phyloP scores from a whole-genome alignment of 352 stramenopile species.

The Phytopythium mirpurense region DNA sequence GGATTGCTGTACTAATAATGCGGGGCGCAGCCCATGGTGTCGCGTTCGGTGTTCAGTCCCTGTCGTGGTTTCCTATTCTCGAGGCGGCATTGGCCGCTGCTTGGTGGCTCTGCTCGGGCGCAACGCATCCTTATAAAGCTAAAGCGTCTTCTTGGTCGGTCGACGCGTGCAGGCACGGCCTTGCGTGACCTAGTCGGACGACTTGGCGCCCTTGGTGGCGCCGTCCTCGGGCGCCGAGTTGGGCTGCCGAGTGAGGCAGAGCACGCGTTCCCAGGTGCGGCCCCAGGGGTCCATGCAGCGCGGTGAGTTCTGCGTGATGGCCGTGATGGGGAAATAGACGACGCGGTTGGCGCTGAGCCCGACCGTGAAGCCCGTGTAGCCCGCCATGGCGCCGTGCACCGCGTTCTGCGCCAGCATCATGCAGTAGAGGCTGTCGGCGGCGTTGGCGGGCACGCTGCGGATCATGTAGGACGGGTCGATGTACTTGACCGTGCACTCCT shows the following conservation, averaged over 20 bases:
- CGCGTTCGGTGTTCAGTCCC: too few species aligned
- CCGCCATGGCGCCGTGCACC: conserved; percentile 97
- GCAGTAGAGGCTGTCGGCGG: conserved; percentile 94
- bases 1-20: too few species aligned
- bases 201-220: conserved; percentile 49
- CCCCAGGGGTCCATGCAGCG: conserved; percentile 83
- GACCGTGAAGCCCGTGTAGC: conserved; percentile 97
- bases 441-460: conserved; percentile 90
- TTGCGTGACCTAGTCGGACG: conserved; percentile 42
- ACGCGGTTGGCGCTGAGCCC: conserved; percentile 97
- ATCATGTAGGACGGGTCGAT: conserved; percentile 97
- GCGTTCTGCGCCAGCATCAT: conserved; percentile 98
- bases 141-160: too few species aligned
- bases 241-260: conserved; percentile 93
- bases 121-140: too few species aligned
- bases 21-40: too few species aligned
- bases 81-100: too few species aligned
- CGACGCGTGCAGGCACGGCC: too few species aligned
- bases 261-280: conserved; percentile 93
- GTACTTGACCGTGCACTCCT: conserved; percentile 94
- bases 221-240: conserved; percentile 72
- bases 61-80: too few species aligned
- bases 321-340: conserved; percentile 89
- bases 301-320: conserved; percentile 84
- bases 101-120: too few species aligned